Conservation (phyloP, 1,139 yeast species). For the Pichia sp. region DNA sequence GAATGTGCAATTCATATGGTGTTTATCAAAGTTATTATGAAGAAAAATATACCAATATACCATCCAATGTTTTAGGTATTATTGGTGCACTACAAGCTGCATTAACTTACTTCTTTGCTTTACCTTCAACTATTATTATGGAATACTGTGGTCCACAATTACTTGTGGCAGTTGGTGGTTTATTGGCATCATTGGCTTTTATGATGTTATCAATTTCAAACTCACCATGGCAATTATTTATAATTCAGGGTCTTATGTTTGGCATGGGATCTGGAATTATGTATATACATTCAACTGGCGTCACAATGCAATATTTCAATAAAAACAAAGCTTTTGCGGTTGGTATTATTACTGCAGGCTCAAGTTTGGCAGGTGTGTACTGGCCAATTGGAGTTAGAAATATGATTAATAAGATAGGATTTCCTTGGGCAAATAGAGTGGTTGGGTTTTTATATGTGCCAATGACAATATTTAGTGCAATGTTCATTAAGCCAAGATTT, state of each 20-base stretch:
- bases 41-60: slow-evolving; percentile 22
- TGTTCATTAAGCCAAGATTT: slow-evolving; percentile 29
- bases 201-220: slow-evolving; percentile 36
- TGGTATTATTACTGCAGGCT: slow-evolving; percentile 54
- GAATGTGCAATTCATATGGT: slow-evolving; percentile 49
- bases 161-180: slow-evolving; percentile 38
- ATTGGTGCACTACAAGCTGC: slow-evolving; percentile 30
- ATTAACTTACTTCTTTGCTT: slow-evolving; percentile 30
- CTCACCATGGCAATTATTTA: slow-evolving; percentile 43
- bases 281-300: slow-evolving; percentile 37
- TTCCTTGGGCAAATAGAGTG: slow-evolving; percentile 45
- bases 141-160: slow-evolving; percentile 34
- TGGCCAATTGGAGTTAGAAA: slow-evolving; percentile 40
- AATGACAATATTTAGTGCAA: slow-evolving; percentile 32
- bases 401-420: slow-evolving; percentile 37
- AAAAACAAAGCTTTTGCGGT: slow-evolving; percentile 49
- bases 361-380: slow-evolving; percentile 58
- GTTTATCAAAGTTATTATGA: slow-evolving; percentile 44
- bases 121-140: slow-evolving; percentile 40
- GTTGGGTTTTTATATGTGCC: slow-evolving; percentile 39
- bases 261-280: slow-evolving; percentile 44
- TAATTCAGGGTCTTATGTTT: slow-evolving; percentile 47
- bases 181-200: slow-evolving; percentile 37
- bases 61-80: slow-evolving; percentile 24
- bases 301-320: slow-evolving; percentile 49